A percentile compares a stretch with the other conserved stretches of the same genome.
These are phyloP conservation scores for Neoboletus subvelutipes DNA, from an alignment of 768 basidiomycete species.

Conservation along the genomic window DNA sequence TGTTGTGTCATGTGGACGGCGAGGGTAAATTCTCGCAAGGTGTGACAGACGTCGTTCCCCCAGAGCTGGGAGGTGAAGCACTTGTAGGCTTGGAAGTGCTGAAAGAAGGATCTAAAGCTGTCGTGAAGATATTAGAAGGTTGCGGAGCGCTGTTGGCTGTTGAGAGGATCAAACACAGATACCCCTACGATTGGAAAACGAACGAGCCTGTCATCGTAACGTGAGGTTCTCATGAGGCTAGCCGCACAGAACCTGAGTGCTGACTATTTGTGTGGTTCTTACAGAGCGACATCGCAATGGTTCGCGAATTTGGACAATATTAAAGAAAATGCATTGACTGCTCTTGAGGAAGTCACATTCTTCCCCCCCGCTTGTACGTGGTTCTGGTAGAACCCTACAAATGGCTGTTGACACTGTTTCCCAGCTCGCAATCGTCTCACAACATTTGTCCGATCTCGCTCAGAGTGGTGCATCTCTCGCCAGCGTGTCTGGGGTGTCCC, in stretches of 20 bases:
- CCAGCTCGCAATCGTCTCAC: conserved; percentile 86
- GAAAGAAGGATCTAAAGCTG: conserved; percentile 61
- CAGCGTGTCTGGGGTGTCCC: conserved; percentile 98
- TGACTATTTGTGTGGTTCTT: not conserved
- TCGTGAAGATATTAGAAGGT: conserved; percentile 61
- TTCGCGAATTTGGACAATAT: conserved; percentile 89
- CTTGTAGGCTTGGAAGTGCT: conserved; percentile 75
- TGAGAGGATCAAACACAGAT: conserved; percentile 77
- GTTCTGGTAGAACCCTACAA: conserved; percentile 6
- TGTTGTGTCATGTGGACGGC: conserved; percentile 81
- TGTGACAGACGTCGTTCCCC: conserved; percentile 51
- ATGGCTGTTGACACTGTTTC: not conserved
- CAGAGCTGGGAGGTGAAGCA: conserved; percentile 38
- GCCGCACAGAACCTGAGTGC: not conserved
- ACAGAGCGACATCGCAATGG: conserved; percentile 93
- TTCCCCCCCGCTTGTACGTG: conserved; percentile 70
- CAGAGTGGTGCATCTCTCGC: conserved; percentile 99
- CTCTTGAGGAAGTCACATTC: conserved; percentile 71
- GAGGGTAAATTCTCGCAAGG: conserved; percentile 68
- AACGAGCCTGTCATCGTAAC: conserved; percentile 88
- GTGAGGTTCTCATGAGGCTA: conserved; percentile 42
- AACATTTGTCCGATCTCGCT: conserved; percentile 80
- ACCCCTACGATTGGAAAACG: conserved; percentile 97
- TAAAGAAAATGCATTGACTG: conserved; percentile 70
- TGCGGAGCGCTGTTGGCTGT: conserved; percentile 58